These are phyloP conservation scores for Naegleria fowleri DNA, from an alignment of 208 protist genomes.

Conservation along the genomic window DNA sequence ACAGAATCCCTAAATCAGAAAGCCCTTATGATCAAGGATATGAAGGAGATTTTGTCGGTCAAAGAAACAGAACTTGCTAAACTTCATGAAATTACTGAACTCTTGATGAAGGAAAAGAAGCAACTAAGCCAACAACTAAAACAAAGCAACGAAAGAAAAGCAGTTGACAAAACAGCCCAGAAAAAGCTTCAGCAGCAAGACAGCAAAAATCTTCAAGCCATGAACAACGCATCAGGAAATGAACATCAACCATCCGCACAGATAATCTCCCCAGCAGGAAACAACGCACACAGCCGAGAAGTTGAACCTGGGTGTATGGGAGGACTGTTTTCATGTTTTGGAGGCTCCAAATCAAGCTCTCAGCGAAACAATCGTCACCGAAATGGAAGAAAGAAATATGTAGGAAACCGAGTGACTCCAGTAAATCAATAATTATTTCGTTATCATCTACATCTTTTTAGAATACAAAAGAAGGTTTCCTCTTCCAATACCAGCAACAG, in stretches of 20 bases:
- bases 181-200: background rate
- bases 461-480: too few relatives aligned
- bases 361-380: background rate
- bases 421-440: background rate
- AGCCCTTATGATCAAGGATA: background rate
- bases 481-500: too few relatives aligned
- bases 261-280: background rate
- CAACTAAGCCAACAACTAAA: background rate
- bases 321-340: background rate
- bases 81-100: constrained; percentile 21
- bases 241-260: too few relatives aligned
- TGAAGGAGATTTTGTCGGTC: constrained; percentile 2
- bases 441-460: too few relatives aligned
- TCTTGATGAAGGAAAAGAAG: constrained; percentile 26
- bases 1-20: constrained; percentile 3
- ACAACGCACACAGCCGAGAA: background rate
- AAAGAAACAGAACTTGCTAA: background rate
- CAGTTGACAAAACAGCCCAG: background rate
- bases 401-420: background rate
- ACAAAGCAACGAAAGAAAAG: background rate
- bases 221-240: background rate
- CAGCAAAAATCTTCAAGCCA: background rate
- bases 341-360: background rate
- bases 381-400: background rate
- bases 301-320: background rate